Conservation (phyloP, 1,284 basidiomycete genomes). For the Ustilago bromivora region DNA sequence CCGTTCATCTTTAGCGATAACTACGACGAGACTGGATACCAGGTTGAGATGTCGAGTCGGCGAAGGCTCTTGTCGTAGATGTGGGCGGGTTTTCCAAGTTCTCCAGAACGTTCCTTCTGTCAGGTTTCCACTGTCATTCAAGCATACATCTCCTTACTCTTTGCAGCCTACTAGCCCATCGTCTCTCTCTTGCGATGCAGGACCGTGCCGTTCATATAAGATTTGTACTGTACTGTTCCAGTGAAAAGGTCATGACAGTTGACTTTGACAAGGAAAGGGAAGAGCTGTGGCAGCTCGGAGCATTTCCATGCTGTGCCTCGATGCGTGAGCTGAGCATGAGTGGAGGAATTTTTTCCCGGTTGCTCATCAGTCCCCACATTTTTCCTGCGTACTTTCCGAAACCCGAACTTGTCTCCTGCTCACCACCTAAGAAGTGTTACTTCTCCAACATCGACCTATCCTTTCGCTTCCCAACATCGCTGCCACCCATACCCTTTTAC, state of each 20-base stretch:
- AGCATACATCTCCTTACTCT: not conserved
- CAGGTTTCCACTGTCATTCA: not conserved
- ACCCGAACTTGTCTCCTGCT: constrained; percentile 17
- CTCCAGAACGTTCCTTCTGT: not conserved
- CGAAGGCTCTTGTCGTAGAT: constrained; percentile 25
- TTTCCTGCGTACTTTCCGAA: constrained; percentile 20
- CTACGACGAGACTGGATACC: constrained; percentile 27
- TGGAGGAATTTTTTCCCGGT: constrained; percentile 2
- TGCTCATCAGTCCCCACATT: constrained; percentile 15
- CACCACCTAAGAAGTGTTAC: constrained; percentile 1
- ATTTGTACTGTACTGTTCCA: not conserved
- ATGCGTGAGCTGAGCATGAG: not conserved
- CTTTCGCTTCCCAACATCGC: not conserved
- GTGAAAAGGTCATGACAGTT: not conserved
- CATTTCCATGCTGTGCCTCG: not conserved
- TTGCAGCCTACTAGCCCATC: not conserved
- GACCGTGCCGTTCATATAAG: not conserved
- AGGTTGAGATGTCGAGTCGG: constrained; percentile 34
- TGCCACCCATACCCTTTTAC: not conserved
- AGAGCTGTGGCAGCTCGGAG: constrained; percentile 5
- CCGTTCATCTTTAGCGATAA: constrained; percentile 38
- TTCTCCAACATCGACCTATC: not conserved
- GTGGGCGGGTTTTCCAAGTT: not conserved
- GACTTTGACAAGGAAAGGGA: not conserved
- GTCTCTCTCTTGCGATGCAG: too few relatives aligned